Base-by-base conservation (phyloP, 768 basidiomycete species). In the Phanerochaete sordida region DNA sequence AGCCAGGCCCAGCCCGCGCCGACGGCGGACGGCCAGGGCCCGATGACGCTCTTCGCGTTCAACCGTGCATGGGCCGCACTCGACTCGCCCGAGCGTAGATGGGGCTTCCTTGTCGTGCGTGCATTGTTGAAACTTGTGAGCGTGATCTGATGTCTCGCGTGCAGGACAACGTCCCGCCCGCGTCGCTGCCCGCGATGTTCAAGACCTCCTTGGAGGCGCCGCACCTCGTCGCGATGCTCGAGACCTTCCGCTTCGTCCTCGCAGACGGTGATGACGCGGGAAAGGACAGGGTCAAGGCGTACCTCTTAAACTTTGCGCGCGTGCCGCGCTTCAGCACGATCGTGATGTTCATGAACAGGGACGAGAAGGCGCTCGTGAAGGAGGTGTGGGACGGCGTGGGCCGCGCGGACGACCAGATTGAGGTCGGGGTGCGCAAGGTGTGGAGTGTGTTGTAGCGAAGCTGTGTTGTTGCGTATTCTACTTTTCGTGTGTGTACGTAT, bases 181-280 rank as follows among this genome's bases (percentile, higher is more conserved):
- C 75, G 8, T 73, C 75, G 19, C 70, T 93, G 27, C 88, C 90
- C 0, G 64, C 76, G 1, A 71, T 93, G 39, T 91, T 89, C 73
- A 80, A 87, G 65, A 83, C 77, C 0, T 89, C 89, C 0, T 77
- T 93, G 31, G 91, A 93, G 46, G 82, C 91, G 0, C 66, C 77
- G 1, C 66, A 89, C 27, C 79, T 93, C 19, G 75, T 76, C 2
- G 81, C 83, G 0, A 75, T 92, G 23, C 69, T 92, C 26, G 73
- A 77, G 28, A 80, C 79, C 2, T 83, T 91, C 63, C 69, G 67
- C 8, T 65, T 66, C 0, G 65, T 71, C 12, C 69, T 78, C 58
- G 19, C 39, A 43, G 63, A 58, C 46, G 62, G 44, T 3, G 59
- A 58, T 1, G 46, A 62, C n/a, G 48, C 70, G 49, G 49, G 50